Conservation (phyloP, 345 rosid genomes). For the Arabidopsis thaliana region DNA sequence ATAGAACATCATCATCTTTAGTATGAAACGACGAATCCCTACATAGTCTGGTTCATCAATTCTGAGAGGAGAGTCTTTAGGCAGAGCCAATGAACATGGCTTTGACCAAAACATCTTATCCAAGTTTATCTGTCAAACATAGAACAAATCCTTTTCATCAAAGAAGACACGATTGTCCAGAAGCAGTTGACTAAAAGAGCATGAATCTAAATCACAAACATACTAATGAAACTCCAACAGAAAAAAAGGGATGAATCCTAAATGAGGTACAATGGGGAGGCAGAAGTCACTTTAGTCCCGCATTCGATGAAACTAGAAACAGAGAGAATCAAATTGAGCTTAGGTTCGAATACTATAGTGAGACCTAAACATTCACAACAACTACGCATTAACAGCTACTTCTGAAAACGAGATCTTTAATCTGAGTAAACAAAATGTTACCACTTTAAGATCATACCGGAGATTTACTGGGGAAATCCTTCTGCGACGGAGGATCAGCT, state of each 20-base stretch:
- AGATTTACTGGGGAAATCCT: slow-evolving; percentile 46
- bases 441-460: slow-evolving; percentile 42
- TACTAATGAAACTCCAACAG: too few relatives aligned
- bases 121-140: slow-evolving; percentile 61
- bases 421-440: background rate
- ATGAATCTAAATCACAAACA: slow-evolving; percentile 3
- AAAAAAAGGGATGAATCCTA: too few relatives aligned
- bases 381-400: background rate
- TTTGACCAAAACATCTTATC: slow-evolving; percentile 83
- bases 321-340: slow-evolving; percentile 2
- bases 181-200: slow-evolving; percentile 10
- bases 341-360: background rate
- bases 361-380: background rate
- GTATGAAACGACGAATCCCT: slow-evolving; percentile 62
- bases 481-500: slow-evolving; percentile 36
- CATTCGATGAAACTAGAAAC: slow-evolving; percentile 11
- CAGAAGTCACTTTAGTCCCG: background rate
- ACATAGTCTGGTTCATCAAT: slow-evolving; percentile 75
- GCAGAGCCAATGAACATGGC: slow-evolving; percentile 87
- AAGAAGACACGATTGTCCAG: slow-evolving; percentile 5
- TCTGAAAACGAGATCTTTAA: slow-evolving; percentile 8
- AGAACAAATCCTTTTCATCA: background rate
- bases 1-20: slow-evolving; percentile 78
- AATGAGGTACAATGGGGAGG: background rate
- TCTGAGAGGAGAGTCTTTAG: slow-evolving; percentile 70